Evolutionary conservation across 116 monocot species (phyloP).

Genomic region (Trichopus zeylanicus): DNA sequence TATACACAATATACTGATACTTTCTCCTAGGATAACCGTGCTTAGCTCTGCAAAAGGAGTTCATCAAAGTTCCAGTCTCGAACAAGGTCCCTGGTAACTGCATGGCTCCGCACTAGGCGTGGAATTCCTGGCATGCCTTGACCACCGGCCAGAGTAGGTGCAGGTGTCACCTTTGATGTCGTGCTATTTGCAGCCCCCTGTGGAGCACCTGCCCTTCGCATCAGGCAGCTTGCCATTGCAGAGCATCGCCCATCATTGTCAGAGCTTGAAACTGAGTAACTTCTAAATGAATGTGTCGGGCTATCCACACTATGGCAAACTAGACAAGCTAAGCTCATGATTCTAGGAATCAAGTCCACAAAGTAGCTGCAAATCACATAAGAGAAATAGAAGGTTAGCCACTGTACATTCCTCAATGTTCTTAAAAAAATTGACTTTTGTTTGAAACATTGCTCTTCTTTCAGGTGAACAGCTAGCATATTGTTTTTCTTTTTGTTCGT

Average conservation of each 20-base stretch:
- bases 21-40: neutral
- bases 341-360: neutral
- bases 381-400: neutral
- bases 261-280: constrained; percentile 58
- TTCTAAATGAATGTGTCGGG: constrained; percentile 43
- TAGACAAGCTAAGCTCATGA: constrained; percentile 62
- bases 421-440: neutral
- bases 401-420: too few relatives aligned
- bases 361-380: neutral
- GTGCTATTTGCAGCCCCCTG: neutral
- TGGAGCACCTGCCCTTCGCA: constrained; percentile 15
- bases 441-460: too few relatives aligned
- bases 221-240: constrained; percentile 33
- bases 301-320: constrained; percentile 54
- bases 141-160: constrained; percentile 6
- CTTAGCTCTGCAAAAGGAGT: neutral
- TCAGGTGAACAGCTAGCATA: too few relatives aligned
- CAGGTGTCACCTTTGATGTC: constrained; percentile 45
- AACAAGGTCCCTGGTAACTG: constrained; percentile 51
- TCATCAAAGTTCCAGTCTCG: constrained; percentile 66
- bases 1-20: constrained; percentile 1
- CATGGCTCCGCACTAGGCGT: constrained; percentile 52
- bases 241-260: constrained; percentile 44
- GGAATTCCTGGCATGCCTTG: constrained; percentile 33
- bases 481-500: too few relatives aligned